Evolutionary conservation across 148 eudicot genomes (phyloP), one percentile per base, ranked within the genome.

Genomic region (Beta vulgaris): DNA sequence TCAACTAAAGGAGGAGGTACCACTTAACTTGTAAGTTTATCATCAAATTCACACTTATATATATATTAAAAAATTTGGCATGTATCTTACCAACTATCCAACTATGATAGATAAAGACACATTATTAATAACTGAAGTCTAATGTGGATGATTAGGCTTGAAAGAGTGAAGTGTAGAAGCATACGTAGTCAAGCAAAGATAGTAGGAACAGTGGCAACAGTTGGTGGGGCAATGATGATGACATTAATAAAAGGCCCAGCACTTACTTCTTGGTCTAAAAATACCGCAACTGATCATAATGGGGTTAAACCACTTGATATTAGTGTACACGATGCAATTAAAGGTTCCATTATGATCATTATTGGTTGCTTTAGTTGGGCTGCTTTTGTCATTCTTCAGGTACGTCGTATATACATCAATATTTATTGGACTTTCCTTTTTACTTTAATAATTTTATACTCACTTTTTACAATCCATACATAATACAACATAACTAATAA

Each of bases 141-240:
- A 21, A 9, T 1, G 1, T 14, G 9, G 15, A 7, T 21, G 32
- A 9, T 11, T 53, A 93, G 93, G 82, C 88, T 93, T 32, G 97
- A 93, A 79, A 86, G 72, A 77, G 66, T 93, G 64, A 86, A 87
- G 71, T 35, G 87, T 13, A 89, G 77, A 71, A 91, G 88, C 81
- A 83, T 87, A 32, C 83, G 86, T 11, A 89, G 94, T 82, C 95
- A 93, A 79, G 97, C 95, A 6, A 89, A 93, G 80, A 71, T 93
- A 49, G 46, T 90, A 2, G 98, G 98, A 9, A 93, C 98, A 3
- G 60, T 91, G 21, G 85, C 85, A 40, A 90, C 95, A 9, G 84
- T 93, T 3, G 98, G 83, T 51, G 98, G 98, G 58, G 98, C 98
- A 42, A 93, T 93, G 98, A 76, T 93, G 84, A 93, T 93, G 97